A percentile compares a stretch with the other conserved stretches of the same genome.
These are phyloP conservation scores for Clavaria fumosa DNA, from an alignment of 768 basidiomycete species.

Conservation along the genomic window DNA sequence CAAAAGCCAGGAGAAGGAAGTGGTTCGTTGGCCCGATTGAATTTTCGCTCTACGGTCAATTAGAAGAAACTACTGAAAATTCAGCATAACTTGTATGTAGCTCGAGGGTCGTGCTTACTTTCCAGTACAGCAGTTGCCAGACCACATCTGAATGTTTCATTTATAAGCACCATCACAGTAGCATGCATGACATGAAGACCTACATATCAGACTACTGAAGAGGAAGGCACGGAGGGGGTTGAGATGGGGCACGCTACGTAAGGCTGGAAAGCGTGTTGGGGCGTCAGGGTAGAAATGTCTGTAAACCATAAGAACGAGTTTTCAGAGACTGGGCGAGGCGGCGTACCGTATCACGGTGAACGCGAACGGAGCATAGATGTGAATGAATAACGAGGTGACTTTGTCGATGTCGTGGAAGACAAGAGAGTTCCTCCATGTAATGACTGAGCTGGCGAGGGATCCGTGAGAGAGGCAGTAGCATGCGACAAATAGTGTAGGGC, in stretches of 20 bases:
- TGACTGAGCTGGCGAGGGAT: slow-evolving; percentile 81
- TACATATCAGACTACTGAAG: slow-evolving; percentile 73
- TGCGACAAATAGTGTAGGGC: slow-evolving; percentile 67
- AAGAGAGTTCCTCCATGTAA: slow-evolving; percentile 96
- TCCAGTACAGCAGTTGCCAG: slow-evolving; percentile 94
- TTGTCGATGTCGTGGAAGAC: slow-evolving; percentile 98
- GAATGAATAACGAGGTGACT: slow-evolving; percentile 88
- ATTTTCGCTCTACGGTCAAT: slow-evolving; percentile 83
- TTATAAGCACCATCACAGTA: slow-evolving; percentile 8
- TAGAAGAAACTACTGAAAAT: slow-evolving; percentile 58
- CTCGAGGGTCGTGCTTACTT: slow-evolving; percentile 27
- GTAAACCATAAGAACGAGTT: not conserved
- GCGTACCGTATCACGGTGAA: slow-evolving; percentile 80
- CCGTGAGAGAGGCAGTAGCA: slow-evolving; percentile 91
- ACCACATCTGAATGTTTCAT: slow-evolving; percentile 45
- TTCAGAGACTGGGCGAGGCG: not conserved
- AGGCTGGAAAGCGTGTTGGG: slow-evolving; percentile 72
- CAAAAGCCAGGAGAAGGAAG: slow-evolving; percentile 77
- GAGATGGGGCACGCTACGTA: slow-evolving; percentile 52
- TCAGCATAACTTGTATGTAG: slow-evolving; percentile 1
- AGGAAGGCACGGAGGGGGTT: slow-evolving; percentile 58
- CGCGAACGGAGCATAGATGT: slow-evolving; percentile 83
- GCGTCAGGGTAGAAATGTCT: slow-evolving; percentile 85
- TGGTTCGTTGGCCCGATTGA: slow-evolving; percentile 79
- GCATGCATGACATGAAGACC: slow-evolving; percentile 22